Conservation (phyloP, 23 red algal species). For the Gracilariopsis chorda region DNA sequence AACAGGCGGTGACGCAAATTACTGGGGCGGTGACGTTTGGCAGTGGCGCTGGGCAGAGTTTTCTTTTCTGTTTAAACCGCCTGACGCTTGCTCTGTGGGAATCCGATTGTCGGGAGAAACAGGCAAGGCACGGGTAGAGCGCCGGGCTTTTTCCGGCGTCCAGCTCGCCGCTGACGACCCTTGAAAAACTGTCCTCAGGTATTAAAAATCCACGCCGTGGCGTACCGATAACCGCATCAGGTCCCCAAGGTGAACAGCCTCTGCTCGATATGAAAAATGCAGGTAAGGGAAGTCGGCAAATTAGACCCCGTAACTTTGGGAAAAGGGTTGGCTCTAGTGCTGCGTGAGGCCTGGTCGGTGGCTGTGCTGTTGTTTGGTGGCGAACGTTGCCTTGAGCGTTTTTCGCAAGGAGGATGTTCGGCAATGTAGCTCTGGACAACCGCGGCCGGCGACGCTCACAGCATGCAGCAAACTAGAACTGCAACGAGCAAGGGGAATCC, state of each 20-base stretch:
- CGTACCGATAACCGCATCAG: slow-evolving; percentile 87
- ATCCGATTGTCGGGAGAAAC: slow-evolving; percentile 86
- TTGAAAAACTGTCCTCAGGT: slow-evolving; percentile 49
- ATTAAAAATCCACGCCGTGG: slow-evolving; percentile 48
- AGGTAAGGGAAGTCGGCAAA: slow-evolving; percentile 10
- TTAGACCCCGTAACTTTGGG: slow-evolving; percentile 40
- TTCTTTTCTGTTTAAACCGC: slow-evolving; percentile 70
- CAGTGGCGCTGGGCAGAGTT: slow-evolving; percentile 43
- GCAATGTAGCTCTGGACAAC: no score
- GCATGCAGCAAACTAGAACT: no score
- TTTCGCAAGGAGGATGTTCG: not conserved
- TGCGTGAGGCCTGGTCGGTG: slow-evolving; percentile 5
- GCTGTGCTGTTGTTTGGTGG: not conserved
- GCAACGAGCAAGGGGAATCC: no score
- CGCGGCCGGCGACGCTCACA: no score
- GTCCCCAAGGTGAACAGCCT: slow-evolving; percentile 85
- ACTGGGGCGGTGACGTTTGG: slow-evolving; percentile 18
- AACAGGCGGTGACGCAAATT: slow-evolving; percentile 73
- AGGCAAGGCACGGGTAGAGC: slow-evolving; percentile 34
- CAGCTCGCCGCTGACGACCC: slow-evolving; percentile 44
- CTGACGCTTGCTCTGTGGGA: slow-evolving; percentile 52
- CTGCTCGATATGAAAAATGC: slow-evolving; percentile 25
- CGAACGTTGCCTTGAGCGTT: not conserved
- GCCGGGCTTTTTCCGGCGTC: slow-evolving; percentile 47
- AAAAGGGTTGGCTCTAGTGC: slow-evolving; percentile 46